These are phyloP conservation scores for Vicia faba DNA, from an alignment of 306 rosid species.

Conservation along the genomic window DNA sequence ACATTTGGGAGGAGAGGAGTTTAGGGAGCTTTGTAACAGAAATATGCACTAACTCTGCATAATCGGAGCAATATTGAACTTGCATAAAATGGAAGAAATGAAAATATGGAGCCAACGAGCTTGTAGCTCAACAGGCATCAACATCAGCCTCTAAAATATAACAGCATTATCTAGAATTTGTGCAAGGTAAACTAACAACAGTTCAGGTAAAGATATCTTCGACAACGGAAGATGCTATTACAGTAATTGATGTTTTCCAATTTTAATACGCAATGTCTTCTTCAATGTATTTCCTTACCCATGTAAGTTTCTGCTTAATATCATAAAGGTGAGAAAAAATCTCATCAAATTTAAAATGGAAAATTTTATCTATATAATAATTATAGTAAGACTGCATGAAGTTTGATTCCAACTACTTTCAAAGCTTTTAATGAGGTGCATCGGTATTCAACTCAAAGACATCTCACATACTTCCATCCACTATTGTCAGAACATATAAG, in stretches of 20 bases:
- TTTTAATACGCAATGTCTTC: neutral
- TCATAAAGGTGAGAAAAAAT: conserved; percentile 1
- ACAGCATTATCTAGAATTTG: conserved; percentile 1
- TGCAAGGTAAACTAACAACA: conserved; percentile 26
- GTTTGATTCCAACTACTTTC: conserved; percentile 7
- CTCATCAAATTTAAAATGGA: conserved; percentile 20
- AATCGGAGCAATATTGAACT: conserved; percentile 30
- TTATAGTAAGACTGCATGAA: conserved; percentile 16
- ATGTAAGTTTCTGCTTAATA: conserved; percentile 13
- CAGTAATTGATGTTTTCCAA: neutral
- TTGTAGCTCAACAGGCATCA: too few species aligned
- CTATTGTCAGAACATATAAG: conserved; percentile 3
- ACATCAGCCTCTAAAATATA: neutral
- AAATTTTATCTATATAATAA: neutral
- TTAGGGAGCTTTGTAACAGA: neutral
- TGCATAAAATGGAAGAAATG: conserved; percentile 17
- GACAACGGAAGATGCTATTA: neutral
- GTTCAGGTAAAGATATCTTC: neutral
- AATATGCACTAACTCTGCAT: neutral
- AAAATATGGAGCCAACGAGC: conserved; percentile 9
- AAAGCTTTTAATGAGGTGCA: conserved; percentile 16
- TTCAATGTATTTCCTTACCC: conserved; percentile 17
- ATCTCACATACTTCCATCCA: conserved; percentile 25
- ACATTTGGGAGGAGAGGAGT: neutral
- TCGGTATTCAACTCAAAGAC: conserved; percentile 8